Percentiles rank a stretch among this genome's conserved stretches.
These are phyloP conservation scores for Ottelia alismoides DNA, from an alignment of 106 monocot species.

Conservation along the genomic window DNA sequence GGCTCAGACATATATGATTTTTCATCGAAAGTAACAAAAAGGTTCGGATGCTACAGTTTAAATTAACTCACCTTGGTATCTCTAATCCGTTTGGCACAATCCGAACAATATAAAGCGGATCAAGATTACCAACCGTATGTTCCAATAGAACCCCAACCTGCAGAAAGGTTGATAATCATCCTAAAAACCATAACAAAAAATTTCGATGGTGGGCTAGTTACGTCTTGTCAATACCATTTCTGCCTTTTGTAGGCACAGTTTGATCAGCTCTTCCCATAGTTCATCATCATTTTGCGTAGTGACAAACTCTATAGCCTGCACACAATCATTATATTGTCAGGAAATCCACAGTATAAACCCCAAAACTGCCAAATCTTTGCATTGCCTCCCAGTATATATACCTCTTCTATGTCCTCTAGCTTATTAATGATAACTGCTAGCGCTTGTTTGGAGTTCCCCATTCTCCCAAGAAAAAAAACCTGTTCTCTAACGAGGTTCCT, in stretches of 20 bases:
- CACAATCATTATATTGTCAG: too few relatives aligned
- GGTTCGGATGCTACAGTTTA: too few relatives aligned
- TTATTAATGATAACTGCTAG: constrained; percentile 83
- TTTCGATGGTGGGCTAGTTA: too few relatives aligned
- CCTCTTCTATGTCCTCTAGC: constrained; percentile 92
- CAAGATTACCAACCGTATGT: constrained; percentile 94
- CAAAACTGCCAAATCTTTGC: too few relatives aligned
- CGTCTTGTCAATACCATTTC: constrained; percentile 86
- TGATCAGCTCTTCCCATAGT: constrained; percentile 87
- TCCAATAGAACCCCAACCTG: constrained; percentile 94
- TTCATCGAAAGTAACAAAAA: too few relatives aligned
- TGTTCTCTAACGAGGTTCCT: constrained; percentile 74
- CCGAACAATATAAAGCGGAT: constrained; percentile 91
- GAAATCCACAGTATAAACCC: too few relatives aligned
- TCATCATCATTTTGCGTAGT: constrained; percentile 92
- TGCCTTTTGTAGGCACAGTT: constrained; percentile 74
- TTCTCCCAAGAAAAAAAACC: constrained; percentile 84
- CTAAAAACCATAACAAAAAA: too few relatives aligned
- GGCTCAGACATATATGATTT: too few relatives aligned
- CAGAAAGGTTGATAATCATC: too few relatives aligned
- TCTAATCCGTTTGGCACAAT: constrained; percentile 74
- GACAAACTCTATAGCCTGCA: constrained; percentile 96
- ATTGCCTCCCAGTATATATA: too few relatives aligned
- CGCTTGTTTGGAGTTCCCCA: constrained; percentile 86
- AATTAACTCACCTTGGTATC: constrained; percentile 90